Evolutionary conservation across 2,329 filamentous ascomycete genomes (phyloP), one percentile per base, ranked within the genome.

Genomic region (Calonectria montana): DNA sequence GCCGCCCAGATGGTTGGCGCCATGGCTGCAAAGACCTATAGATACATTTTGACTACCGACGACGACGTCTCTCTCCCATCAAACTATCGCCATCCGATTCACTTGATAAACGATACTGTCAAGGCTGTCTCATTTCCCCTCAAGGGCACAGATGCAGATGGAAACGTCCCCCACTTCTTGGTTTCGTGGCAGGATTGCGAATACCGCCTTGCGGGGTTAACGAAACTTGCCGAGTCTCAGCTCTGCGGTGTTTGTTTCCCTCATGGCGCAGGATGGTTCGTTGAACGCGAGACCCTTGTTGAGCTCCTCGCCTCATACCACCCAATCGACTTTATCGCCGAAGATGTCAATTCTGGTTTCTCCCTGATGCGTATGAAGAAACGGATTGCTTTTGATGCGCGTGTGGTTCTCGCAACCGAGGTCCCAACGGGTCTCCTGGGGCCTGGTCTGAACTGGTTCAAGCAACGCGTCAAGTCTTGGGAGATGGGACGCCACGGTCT

Each of bases 401-500:
- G 48, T n/a, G 69, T 71, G 4, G 43, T 65, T 4, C 65, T 71
- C 16, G 65, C 69, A 39, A 71, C 65, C 9, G 65, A 71, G 16
- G 69, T 71, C 2, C 69, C 69, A 4, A 65, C 39, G 10, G 67
- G 65, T 16, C 59, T 75, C 1, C 50, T 75, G 10, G 73, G 73
- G 1, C 70, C 73, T 2, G 73, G 70, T 0, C 2, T 75, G n/a
- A 75, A 74, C 43, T 75, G 73, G 73, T 75, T 69, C 65, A 75
- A 75, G 29, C 73, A 75, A 43, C 55, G 73, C n/a, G 62, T 75
- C 64, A 73, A 68, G 64, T 75, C 73, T 2, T 75, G 73, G 73
- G 73, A 75, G 21, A 75, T 75, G 67, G 73, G 73, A 16, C 65
- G 73, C 0, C 73, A 75, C 65, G 74, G 62, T 8, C 62, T 70